Evolutionary conservation across 2,329 filamentous ascomycete genomes (phyloP).

Genomic region (Neospermospora avenae): DNA sequence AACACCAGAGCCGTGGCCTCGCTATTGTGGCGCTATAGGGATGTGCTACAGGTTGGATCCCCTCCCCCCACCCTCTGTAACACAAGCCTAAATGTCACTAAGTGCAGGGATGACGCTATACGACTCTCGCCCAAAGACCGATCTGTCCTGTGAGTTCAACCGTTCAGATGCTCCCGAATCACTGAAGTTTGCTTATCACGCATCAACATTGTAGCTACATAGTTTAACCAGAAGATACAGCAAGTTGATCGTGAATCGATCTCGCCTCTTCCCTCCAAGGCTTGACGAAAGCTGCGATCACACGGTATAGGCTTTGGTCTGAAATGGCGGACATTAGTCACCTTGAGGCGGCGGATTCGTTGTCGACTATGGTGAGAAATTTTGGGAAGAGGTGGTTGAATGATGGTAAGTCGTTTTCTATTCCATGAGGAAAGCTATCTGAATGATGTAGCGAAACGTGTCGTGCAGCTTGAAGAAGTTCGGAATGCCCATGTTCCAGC

Average conservation of each 20-base stretch:
- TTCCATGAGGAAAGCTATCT: background rate
- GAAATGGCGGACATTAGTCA: slow-evolving; percentile 15
- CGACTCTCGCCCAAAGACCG: slow-evolving; percentile 6
- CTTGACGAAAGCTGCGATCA: slow-evolving; percentile 5
- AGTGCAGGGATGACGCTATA: slow-evolving; percentile 22
- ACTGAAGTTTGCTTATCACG: slow-evolving; percentile 12
- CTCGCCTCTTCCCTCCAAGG: slow-evolving; percentile 18
- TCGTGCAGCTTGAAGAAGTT: slow-evolving; percentile 5
- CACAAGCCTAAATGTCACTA: background rate
- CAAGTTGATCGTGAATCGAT: slow-evolving; percentile 17
- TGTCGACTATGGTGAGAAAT: slow-evolving; percentile 15
- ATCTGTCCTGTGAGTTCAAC: background rate
- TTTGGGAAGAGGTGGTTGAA: slow-evolving; percentile 19
- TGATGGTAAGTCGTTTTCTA: slow-evolving; percentile 7
- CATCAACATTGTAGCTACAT: slow-evolving; percentile 4
- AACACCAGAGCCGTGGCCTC: slow-evolving; percentile 21
- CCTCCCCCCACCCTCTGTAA: background rate
- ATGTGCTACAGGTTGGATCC: slow-evolving; percentile 24
- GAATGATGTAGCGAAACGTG: slow-evolving; percentile 7
- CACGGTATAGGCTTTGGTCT: slow-evolving; percentile 13
- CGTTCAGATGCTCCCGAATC: slow-evolving; percentile 11
- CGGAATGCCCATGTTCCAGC: background rate
- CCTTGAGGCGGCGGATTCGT: slow-evolving; percentile 3
- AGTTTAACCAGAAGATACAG: slow-evolving; percentile 13
- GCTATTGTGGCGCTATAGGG: slow-evolving; percentile 23